Conservation (phyloP, 768 basidiomycete species). For the Mycena olivaceomarginata region DNA sequence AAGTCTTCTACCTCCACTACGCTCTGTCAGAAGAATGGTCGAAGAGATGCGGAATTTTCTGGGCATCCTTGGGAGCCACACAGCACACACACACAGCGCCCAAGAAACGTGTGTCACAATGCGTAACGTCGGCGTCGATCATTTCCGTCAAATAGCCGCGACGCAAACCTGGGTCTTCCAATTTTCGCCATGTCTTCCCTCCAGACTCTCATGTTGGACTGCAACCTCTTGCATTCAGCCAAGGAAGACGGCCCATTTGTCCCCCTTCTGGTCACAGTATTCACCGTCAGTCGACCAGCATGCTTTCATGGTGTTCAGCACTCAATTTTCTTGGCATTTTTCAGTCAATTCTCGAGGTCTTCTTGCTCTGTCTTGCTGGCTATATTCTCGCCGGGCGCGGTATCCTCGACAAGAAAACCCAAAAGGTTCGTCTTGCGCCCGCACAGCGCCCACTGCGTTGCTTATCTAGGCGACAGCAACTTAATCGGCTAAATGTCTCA, state of each 20-base stretch:
- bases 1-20: too few species aligned
- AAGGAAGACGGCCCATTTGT: slow-evolving; percentile 37
- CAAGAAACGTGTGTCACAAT: slow-evolving; percentile 5
- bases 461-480: slow-evolving; percentile 67
- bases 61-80: background rate
- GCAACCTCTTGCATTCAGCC: background rate
- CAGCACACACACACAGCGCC: background rate
- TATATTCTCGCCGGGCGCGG: slow-evolving; percentile 87
- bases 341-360: slow-evolving; percentile 93
- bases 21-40: too few species aligned
- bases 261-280: slow-evolving; percentile 36
- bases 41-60: background rate
- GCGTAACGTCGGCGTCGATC: background rate
- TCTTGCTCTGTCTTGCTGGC: slow-evolving; percentile 89
- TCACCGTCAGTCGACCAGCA: slow-evolving; percentile 34
- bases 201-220: slow-evolving; percentile 38
- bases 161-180: background rate
- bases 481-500: slow-evolving; percentile 90
- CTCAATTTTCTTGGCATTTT: slow-evolving; percentile 5
- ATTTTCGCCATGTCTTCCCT: slow-evolving; percentile 14
- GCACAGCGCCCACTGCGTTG: slow-evolving; percentile 6
- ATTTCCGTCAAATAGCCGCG: slow-evolving; percentile 2
- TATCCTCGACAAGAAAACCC: slow-evolving; percentile 92
- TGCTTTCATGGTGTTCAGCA: slow-evolving; percentile 9
- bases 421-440: slow-evolving; percentile 75